phyloP scores from a whole-genome alignment of 2,329 filamentous ascomycete genomes.

The Fusarium sp. region DNA sequence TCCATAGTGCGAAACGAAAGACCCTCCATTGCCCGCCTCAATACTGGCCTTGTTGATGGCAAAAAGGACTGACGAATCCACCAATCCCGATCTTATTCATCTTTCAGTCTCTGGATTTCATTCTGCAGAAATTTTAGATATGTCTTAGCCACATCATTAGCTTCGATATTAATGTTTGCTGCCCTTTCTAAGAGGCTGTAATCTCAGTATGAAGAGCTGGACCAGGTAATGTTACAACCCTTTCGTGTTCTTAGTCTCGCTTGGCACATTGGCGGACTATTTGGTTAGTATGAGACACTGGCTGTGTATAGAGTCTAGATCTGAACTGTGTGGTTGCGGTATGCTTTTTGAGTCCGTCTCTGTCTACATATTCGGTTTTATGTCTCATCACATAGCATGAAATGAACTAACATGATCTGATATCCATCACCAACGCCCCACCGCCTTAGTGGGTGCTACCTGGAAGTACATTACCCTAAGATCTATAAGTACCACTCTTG shows the following conservation, averaged over 20 bases:
- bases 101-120: neutral
- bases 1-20: too few relatives aligned
- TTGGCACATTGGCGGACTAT: rapidly evolving
- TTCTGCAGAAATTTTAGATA: neutral
- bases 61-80: neutral
- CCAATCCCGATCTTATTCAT: neutral
- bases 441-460: neutral
- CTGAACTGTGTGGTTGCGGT: neutral
- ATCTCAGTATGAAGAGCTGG: neutral
- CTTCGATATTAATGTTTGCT: rapidly evolving
- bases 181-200: too few relatives aligned
- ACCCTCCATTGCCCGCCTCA: too few relatives aligned
- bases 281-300: rapidly evolving
- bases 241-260: neutral
- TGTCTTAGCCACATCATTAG: neutral
- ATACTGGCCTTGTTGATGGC: too few relatives aligned
- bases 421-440: rapidly evolving
- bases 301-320: rapidly evolving
- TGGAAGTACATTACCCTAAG: neutral
- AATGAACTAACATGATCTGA: neutral
- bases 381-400: neutral
- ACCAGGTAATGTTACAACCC: rapidly evolving
- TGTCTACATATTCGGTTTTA: rapidly evolving
- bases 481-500: neutral
- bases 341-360: rapidly evolving